Conservation (phyloP, 2,329 filamentous ascomycete species). For the Fusarium guadeloupense region DNA sequence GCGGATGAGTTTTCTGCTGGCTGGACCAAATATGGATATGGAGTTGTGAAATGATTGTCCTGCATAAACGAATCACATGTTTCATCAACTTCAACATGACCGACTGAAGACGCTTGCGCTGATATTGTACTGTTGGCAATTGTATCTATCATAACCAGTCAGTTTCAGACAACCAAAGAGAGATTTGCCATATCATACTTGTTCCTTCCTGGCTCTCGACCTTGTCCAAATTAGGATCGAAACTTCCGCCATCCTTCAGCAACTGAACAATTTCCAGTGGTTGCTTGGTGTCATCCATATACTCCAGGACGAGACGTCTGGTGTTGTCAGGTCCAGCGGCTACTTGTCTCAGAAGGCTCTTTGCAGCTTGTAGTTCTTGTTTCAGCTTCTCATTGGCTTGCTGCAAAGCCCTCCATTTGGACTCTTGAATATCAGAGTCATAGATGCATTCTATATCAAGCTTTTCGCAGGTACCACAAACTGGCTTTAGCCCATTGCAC, state of each 20-base stretch:
- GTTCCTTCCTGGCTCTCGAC: neutral
- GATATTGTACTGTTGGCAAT: no score
- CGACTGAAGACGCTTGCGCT: neutral
- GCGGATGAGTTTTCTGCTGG: accelerated
- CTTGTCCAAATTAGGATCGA: accelerated
- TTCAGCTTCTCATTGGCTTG: neutral
- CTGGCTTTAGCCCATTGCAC: slow-evolving; percentile 10
- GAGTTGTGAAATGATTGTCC: neutral
- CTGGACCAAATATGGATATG: accelerated
- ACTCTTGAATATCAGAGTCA: neutral
- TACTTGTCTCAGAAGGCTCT: neutral
- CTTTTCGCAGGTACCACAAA: slow-evolving; percentile 6
- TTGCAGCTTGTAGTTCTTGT: neutral
- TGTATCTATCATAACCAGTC: neutral
- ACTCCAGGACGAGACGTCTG: neutral
- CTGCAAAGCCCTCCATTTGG: accelerated
- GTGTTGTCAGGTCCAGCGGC: neutral
- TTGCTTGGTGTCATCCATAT: neutral
- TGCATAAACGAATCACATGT: neutral
- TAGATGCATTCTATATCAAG: neutral
- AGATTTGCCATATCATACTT: neutral
- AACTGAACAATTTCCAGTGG: neutral
- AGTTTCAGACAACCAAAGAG: neutral
- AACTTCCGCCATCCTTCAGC: accelerated
- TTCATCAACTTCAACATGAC: neutral